Evolutionary conservation across 345 rosid genomes (phyloP).

Genomic region (Hevea brasiliensis): DNA sequence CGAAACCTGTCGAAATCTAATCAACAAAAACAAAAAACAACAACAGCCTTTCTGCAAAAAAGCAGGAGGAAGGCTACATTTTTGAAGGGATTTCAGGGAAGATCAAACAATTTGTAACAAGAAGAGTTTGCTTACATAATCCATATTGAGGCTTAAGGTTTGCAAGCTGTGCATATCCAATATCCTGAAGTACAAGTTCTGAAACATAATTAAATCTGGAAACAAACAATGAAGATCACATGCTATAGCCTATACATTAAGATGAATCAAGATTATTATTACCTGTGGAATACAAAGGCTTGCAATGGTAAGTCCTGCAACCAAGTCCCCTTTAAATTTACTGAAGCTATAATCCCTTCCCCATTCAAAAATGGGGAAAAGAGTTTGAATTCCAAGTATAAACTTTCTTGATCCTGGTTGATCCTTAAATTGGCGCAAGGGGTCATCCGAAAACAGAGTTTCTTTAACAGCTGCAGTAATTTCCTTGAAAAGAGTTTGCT

Average conservation of each 20-base stretch:
- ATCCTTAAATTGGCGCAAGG: constrained; percentile 77
- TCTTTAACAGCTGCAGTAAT: constrained; percentile 67
- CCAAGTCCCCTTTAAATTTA: constrained; percentile 73
- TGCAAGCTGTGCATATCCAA: constrained; percentile 88
- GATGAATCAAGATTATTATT: constrained; percentile 54
- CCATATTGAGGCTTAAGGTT: constrained; percentile 77
- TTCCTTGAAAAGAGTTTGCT: too few species aligned
- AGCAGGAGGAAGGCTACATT: too few species aligned
- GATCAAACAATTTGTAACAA: too few species aligned
- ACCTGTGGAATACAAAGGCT: too few species aligned
- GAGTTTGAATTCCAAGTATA: constrained; percentile 63
- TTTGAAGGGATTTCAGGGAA: too few species aligned
- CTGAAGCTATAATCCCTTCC: constrained; percentile 52
- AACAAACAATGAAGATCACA: too few species aligned
- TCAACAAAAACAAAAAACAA: too few species aligned
- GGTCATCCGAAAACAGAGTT: constrained; percentile 83
- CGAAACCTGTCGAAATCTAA: too few species aligned
- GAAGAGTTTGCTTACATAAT: too few species aligned
- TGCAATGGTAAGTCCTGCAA: constrained; percentile 95
- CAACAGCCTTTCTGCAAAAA: too few species aligned
- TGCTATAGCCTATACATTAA: neutral
- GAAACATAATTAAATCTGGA: too few species aligned
- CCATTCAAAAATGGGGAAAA: constrained; percentile 90
- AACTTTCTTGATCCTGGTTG: constrained; percentile 59
- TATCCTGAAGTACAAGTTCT: constrained; percentile 51